phyloP scores from a whole-genome alignment of 192 early-diverging fungal genomes.

The Coemansia sp. region DNA sequence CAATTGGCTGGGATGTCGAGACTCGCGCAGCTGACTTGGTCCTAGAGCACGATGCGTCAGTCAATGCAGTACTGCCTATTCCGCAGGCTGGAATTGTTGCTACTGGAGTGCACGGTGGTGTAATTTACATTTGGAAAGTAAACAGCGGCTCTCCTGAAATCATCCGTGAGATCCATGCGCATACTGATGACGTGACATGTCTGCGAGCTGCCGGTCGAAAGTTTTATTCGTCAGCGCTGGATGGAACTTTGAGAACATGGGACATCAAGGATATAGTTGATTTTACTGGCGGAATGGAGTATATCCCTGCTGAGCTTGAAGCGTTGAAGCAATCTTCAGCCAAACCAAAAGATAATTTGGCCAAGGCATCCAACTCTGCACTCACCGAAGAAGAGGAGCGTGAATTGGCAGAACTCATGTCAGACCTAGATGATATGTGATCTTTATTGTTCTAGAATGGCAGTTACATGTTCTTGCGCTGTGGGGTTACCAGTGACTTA shows the following conservation, averaged over 20 bases:
- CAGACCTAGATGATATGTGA: slow-evolving; percentile 57
- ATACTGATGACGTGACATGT: slow-evolving; percentile 85
- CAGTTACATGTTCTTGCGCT: not conserved
- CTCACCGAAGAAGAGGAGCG: slow-evolving; percentile 90
- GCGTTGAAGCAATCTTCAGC: not conserved
- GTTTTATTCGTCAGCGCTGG: slow-evolving; percentile 79
- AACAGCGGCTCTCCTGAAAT: slow-evolving; percentile 33
- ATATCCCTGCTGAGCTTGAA: slow-evolving; percentile 26
- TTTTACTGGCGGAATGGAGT: slow-evolving; percentile 31
- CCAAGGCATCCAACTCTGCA: slow-evolving; percentile 10
- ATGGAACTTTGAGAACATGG: slow-evolving; percentile 85
- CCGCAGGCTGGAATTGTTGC: slow-evolving; percentile 66
- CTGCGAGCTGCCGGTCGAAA: slow-evolving; percentile 59
- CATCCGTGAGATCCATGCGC: slow-evolving; percentile 74
- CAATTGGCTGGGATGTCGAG: slow-evolving; percentile 79
- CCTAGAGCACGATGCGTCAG: slow-evolving; percentile 79
- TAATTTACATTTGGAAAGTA: slow-evolving; percentile 82
- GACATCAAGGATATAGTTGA: slow-evolving; percentile 56
- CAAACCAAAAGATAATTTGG: slow-evolving; percentile 6
- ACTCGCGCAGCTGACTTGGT: slow-evolving; percentile 68
- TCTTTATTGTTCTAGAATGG: not conserved
- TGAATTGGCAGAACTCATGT: slow-evolving; percentile 85
- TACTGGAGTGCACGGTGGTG: slow-evolving; percentile 83
- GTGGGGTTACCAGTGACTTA: slow-evolving; percentile 3
- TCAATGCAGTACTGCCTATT: slow-evolving; percentile 63